Base-by-base conservation (phyloP, 1,139 yeast genomes). In the Debaryomycetaceae sp. region DNA sequence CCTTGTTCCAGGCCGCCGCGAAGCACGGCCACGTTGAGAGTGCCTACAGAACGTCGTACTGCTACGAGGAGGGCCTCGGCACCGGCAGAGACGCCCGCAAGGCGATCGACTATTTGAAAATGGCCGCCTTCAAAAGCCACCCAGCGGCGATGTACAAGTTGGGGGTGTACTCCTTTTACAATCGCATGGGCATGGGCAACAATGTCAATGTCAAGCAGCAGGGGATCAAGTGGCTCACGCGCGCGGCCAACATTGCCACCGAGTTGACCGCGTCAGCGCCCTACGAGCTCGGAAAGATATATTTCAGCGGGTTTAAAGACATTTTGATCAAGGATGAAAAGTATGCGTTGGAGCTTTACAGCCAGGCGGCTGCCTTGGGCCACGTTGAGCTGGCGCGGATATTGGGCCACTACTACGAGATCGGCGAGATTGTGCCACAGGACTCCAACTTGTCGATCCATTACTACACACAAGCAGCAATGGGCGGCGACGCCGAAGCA, bases 91-190 rank as follows among this genome's bases (percentile, higher is more conserved):
- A 91, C 54, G 78, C 95, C 1, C 71, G 95, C 36, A 81, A 86
- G 47, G 91, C 95, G 1, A 62, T 86, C 9, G 94, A 85, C 43
- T 88, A 81, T 53, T 62, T 86, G 39, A 82, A 84, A 49, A 81
- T 81, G 55, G 95, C 97, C 0, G 95, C 97, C 0, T 72, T 89
- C 18, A 82, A 83, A 49, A 85, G 85, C 49, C 98, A 91, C 53
- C 88, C 96, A 0, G 91, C 95, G 10, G 96, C 97, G 4, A 86
- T 89, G 95, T 83, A 83, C 59, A 83, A 89, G 49, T 66, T 88
- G 40, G 97, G 97, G 5, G 68, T 85, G 30, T 88, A 89, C 41
- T 82, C 88, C 24, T 91, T 83, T 53, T 76, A 85, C 49, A 78
- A 86, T 7, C 70, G 84, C 43, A 80, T 89, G 89, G 96, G 97